Base-by-base conservation (phyloP, 139 green algal species). In the Mesotaenium endlicherianum region DNA sequence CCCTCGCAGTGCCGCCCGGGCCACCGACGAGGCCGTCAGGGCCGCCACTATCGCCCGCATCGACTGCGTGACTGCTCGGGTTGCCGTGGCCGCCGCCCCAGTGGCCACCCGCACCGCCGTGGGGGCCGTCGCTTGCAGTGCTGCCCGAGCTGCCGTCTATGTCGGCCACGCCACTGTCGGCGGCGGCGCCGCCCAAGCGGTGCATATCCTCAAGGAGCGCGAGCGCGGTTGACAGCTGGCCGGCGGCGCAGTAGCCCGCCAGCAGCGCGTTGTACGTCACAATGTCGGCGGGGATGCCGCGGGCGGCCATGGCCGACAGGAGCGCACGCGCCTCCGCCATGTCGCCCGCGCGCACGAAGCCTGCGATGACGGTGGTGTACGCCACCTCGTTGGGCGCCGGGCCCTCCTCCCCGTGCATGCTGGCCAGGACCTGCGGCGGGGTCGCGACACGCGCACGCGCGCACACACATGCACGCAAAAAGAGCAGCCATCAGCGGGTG, bases 121-220 rank as follows among this genome's bases (percentile, higher is more conserved):
- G n/a, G n/a, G n/a, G n/a, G n/a, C n/a, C n/a, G n/a, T n/a, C n/a
- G n/a, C n/a, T n/a, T n/a, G n/a, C n/a, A n/a, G n/a, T n/a, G n/a
- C n/a, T n/a, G n/a, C n/a, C n/a, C n/a, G n/a, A n/a, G n/a, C n/a
- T n/a, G n/a, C n/a, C n/a, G n/a, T n/a, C n/a, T n/a, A n/a, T n/a
- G n/a, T n/a, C n/a, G n/a, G n/a, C n/a, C n/a, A n/a, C n/a, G n/a
- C n/a, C n/a, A n/a, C n/a, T n/a, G n/a, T n/a, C 34, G 11, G 64
- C 16, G 17, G 71, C 11, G 71, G 14, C 44, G 44, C 67, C 55
- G 67, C 42, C 17, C 14, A 16, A 14, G 11, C 14, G 14, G 11
- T 76, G 47, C 71, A 80, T 80, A 16, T 75, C 55, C 30, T 80
- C 55, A 75, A 81, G 11, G 17, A 80, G 47, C 16, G 71, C 42